Evolutionary conservation across 108 stramenopile species (phyloP).

Genomic region (Mediolabrus comicus): DNA sequence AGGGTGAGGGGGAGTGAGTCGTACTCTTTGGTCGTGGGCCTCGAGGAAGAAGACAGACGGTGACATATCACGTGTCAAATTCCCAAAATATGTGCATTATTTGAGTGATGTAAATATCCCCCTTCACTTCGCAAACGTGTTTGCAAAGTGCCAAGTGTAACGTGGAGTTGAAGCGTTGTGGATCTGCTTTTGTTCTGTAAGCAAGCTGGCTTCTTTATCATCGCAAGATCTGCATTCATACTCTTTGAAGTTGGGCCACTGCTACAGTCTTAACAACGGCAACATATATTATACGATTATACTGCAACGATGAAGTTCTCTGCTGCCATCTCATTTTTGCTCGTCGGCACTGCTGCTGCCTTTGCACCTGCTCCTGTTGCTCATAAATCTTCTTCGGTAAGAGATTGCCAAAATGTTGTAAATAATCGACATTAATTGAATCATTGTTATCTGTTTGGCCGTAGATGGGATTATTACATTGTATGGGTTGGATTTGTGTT

Average conservation of each 20-base stretch:
- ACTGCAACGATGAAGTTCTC: constrained; percentile 74
- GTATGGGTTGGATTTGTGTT: neutral
- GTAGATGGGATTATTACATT: neutral
- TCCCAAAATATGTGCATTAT: no score
- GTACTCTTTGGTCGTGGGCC: no score
- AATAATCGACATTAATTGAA: neutral
- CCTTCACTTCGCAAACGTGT: no score
- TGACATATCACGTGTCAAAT: neutral
- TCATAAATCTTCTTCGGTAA: constrained; percentile 26
- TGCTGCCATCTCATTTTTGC: constrained; percentile 47
- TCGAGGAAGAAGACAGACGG: neutral
- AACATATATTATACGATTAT: constrained; percentile 8
- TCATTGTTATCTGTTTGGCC: neutral
- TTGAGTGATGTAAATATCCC: no score
- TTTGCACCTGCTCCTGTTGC: constrained; percentile 55
- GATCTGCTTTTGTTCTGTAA: neutral
- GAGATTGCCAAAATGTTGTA: neutral
- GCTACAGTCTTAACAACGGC: constrained; percentile 2
- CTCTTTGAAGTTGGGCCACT: neutral
- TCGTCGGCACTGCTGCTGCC: constrained; percentile 57
- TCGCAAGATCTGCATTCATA: neutral
- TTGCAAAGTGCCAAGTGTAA: neutral
- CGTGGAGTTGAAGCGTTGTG: neutral
- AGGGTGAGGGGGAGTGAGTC: no score
- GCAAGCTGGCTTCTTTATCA: neutral